phyloP scores from a whole-genome alignment of 106 monocot genomes.

The Dioscorea alata region DNA sequence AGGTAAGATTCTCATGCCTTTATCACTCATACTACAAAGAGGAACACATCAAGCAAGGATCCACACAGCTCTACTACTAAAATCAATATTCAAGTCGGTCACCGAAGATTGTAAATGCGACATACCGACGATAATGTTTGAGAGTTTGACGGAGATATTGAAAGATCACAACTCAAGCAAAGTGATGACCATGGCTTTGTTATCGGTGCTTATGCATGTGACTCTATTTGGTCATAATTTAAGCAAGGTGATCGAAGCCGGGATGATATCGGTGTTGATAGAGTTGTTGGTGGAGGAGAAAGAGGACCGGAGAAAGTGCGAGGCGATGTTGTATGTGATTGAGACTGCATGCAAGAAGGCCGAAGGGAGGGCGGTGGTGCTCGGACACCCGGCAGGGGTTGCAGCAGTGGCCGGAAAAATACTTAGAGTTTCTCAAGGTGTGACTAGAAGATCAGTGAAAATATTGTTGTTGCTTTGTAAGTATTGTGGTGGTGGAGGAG shows the following conservation, averaged over 20 bases:
- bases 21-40: slow-evolving; percentile 12
- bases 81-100: slow-evolving; percentile 14
- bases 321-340: slow-evolving; percentile 26
- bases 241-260: slow-evolving; percentile 25
- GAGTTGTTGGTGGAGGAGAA: slow-evolving; percentile 34
- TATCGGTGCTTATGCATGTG: slow-evolving; percentile 14
- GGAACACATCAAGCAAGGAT: slow-evolving; percentile 15
- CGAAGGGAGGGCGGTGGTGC: slow-evolving; percentile 38
- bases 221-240: slow-evolving; percentile 19
- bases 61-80: slow-evolving; percentile 21
- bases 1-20: slow-evolving; percentile 18
- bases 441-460: slow-evolving; percentile 25
- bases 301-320: slow-evolving; percentile 17
- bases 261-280: slow-evolving; percentile 19
- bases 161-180: slow-evolving; percentile 34
- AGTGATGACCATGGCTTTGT: slow-evolving; percentile 9
- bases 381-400: slow-evolving; percentile 33
- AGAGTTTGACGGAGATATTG: slow-evolving; percentile 22
- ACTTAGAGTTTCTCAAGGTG: slow-evolving; percentile 18
- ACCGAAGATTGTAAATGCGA: slow-evolving; percentile 10
- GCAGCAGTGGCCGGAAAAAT: slow-evolving; percentile 36
- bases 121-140: slow-evolving; percentile 11
- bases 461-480: slow-evolving; percentile 18
- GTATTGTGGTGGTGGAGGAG: slow-evolving; percentile 6
- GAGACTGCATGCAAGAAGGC: slow-evolving; percentile 19